phyloP scores from a whole-genome alignment of 2,329 filamentous ascomycete species.

The Furcasterigmium sp. region DNA sequence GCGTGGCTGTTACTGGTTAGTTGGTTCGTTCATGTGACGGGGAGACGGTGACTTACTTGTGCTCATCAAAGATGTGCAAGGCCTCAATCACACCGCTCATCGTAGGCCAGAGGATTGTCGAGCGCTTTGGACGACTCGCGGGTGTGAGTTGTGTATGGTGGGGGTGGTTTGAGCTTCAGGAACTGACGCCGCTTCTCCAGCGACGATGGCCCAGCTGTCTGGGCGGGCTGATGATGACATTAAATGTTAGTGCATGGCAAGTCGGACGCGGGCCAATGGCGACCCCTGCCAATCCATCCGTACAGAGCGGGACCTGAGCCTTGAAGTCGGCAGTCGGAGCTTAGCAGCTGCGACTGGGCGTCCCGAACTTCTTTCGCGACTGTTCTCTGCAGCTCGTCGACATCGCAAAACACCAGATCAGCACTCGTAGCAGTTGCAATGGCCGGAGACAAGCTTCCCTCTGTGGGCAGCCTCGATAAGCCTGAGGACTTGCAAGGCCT shows the following conservation, averaged over 20 bases:
- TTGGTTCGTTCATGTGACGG: background rate
- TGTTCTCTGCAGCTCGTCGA: background rate
- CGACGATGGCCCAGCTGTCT: too few relatives aligned
- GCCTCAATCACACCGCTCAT: constrained; percentile 91
- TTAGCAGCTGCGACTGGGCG: background rate
- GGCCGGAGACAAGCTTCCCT: constrained; percentile 43
- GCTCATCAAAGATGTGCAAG: constrained; percentile 94
- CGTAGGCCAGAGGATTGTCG: constrained; percentile 25
- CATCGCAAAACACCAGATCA: background rate
- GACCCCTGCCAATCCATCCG: background rate
- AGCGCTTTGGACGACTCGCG: constrained; percentile 5
- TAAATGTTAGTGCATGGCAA: constrained; percentile 8
- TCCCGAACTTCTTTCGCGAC: background rate
- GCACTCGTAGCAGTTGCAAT: constrained; percentile 20
- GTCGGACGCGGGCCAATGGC: constrained; percentile 6
- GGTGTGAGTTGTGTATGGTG: background rate
- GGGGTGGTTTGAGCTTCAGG: constrained; percentile 6
- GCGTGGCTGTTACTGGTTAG: constrained; percentile 57
- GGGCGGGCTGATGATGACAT: constrained; percentile 23
- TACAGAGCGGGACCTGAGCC: too few relatives aligned
- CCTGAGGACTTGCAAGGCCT: constrained; percentile 58
- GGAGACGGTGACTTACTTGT: constrained; percentile 58
- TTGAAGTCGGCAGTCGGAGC: constrained; percentile 1
- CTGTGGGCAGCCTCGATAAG: constrained; percentile 48
- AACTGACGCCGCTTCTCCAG: constrained; percentile 5